A percentile compares a stretch with the other conserved stretches of the same genome.
Conservation (phyloP, 805 yeast species). For the Sugiyamaella valdiviana region DNA sequence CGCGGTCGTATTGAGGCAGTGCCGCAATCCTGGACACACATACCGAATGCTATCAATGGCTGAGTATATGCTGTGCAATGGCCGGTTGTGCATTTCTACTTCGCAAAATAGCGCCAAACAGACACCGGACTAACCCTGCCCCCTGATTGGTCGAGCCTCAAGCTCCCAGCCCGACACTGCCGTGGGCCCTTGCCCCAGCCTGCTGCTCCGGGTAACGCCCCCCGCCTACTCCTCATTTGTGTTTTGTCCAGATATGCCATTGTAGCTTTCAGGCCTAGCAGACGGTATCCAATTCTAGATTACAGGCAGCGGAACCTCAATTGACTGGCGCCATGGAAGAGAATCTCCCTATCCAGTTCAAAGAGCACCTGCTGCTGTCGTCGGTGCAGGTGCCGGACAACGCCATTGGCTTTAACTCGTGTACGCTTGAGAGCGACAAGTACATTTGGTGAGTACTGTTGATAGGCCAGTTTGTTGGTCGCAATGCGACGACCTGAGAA, state of each 20-base stretch:
- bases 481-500: no score
- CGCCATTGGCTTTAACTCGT: constrained; percentile 84
- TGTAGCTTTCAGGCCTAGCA: not conserved
- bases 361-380: constrained; percentile 87
- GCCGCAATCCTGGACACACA: no score
- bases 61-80: no score
- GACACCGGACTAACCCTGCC: no score
- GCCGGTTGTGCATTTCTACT: no score
- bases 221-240: not conserved
- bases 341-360: constrained; percentile 82
- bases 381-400: constrained; percentile 77
- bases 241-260: not conserved
- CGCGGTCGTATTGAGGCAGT: no score
- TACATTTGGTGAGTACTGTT: constrained; percentile 60
- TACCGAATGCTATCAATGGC: no score
- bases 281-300: not conserved
- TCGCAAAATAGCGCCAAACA: no score
- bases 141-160: no score
- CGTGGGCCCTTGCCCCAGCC: no score
- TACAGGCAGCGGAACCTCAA: not conserved
- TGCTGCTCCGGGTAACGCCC: not conserved
- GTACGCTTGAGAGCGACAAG: constrained; percentile 89
- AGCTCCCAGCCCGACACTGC: no score
- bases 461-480: constrained; percentile 26
- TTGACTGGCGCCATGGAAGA: not conserved